Conservation (phyloP, 2,329 filamentous ascomycete genomes). For the Paraphoma chrysanthemicola region DNA sequence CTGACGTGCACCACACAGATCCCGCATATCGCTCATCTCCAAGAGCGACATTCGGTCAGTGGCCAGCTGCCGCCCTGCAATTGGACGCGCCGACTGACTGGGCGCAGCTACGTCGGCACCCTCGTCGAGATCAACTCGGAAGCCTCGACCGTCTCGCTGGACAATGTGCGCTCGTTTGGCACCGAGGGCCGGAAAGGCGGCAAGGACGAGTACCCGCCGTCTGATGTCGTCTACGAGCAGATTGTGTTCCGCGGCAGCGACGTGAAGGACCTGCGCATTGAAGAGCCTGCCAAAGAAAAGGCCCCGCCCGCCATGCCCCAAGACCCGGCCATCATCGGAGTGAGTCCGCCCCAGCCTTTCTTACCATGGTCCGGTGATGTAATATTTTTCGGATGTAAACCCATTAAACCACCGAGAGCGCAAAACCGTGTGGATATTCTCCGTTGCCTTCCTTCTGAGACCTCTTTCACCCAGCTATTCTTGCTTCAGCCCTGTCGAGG, state of each 20-base stretch:
- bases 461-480: slow-evolving; percentile 18
- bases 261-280: slow-evolving; percentile 96
- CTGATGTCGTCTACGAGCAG: slow-evolving; percentile 93
- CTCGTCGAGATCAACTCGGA: slow-evolving; percentile 98
- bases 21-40: slow-evolving; percentile 94
- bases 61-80: slow-evolving; percentile 20
- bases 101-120: slow-evolving; percentile 84
- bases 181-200: slow-evolving; percentile 88
- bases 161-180: slow-evolving; percentile 93
- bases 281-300: slow-evolving; percentile 75
- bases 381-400: slow-evolving; percentile 96
- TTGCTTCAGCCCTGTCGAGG: slow-evolving; percentile 13
- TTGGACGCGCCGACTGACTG: slow-evolving; percentile 23
- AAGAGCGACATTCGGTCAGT: slow-evolving; percentile 95
- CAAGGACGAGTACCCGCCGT: slow-evolving; percentile 81
- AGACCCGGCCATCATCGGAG: slow-evolving; percentile 94
- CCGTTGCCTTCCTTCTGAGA: slow-evolving; percentile 99
- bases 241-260: slow-evolving; percentile 98
- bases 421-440: slow-evolving; percentile 94
- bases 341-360: slow-evolving; percentile 65
- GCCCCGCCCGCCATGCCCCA: slow-evolving; percentile 82
- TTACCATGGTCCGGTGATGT: slow-evolving; percentile 73
- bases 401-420: slow-evolving; percentile 84
- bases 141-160: slow-evolving; percentile 92
- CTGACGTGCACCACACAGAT: slow-evolving; percentile 61